phyloP scores from a whole-genome alignment of 2,329 filamentous ascomycete genomes.

The Chlorencoelia australis region DNA sequence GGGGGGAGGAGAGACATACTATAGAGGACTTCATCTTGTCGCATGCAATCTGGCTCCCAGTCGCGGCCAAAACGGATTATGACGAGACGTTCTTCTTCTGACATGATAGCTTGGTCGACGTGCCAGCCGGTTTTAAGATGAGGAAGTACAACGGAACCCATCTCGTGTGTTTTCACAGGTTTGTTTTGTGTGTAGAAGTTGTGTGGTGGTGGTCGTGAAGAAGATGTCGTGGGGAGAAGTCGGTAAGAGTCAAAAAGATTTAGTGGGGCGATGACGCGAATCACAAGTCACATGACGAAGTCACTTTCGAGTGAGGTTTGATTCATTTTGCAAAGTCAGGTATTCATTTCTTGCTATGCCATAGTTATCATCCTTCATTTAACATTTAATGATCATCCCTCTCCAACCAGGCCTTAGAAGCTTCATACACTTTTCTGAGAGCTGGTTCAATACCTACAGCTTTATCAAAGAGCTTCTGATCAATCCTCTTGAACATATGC shows the following conservation, averaged over 20 bases:
- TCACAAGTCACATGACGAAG: neutral
- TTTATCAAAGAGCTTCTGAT: slow-evolving; percentile 31
- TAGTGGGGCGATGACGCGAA: neutral
- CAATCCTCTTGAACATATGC: slow-evolving; percentile 32
- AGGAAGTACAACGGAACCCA: slow-evolving; percentile 80
- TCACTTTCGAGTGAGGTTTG: neutral
- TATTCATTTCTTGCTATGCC: too few relatives aligned
- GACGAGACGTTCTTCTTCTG: slow-evolving; percentile 82
- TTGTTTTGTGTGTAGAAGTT: too few relatives aligned
- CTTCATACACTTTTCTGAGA: slow-evolving; percentile 13
- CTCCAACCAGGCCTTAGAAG: slow-evolving; percentile 18
- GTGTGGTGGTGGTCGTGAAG: neutral
- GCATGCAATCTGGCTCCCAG: slow-evolving; percentile 69
- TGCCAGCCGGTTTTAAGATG: slow-evolving; percentile 93
- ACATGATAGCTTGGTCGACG: slow-evolving; percentile 89
- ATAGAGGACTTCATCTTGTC: slow-evolving; percentile 88
- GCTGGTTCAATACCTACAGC: slow-evolving; percentile 26
- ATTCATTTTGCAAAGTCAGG: neutral
- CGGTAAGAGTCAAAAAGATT: neutral
- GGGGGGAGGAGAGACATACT: slow-evolving; percentile 32
- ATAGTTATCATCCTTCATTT: too few relatives aligned
- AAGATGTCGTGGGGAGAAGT: neutral
- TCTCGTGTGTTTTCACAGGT: too few relatives aligned
- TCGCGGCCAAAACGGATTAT: slow-evolving; percentile 91
- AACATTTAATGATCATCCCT: slow-evolving; percentile 17